Evolutionary conservation across 148 eudicot species (phyloP), one percentile per base, ranked within the genome.

Genomic region (Fallopia convolvulus): DNA sequence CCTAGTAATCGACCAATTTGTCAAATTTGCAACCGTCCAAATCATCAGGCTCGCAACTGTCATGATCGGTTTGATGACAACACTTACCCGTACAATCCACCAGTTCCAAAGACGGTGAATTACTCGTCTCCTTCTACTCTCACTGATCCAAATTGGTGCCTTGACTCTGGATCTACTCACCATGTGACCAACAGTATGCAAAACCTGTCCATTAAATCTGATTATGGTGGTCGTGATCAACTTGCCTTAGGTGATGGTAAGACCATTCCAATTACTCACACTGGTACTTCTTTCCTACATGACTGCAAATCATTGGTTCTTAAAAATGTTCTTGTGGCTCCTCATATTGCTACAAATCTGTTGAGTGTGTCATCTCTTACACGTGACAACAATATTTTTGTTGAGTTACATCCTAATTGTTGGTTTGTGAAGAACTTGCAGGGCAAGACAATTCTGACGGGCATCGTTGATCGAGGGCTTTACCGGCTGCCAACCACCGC

Each of bases 381-480:
- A 1, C 26, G 0, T 0, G 79, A 77, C 17, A 77, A 77, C 17
- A 21, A 65, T 20, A 20, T 58, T 0, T 39, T 76, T 58, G 20
- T 58, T 40, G 70, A 76, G 20, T 76, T 76, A 33, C 73, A 63
- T 9, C 55, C 79, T 44, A 63, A 44, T 26, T 13, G 8, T 65
- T 63, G 72, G 44, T 26, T 77, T 77, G 79, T 77, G 3, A 77
- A 63, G 79, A 10, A 23, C 17, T 7, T 63, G 42, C 26, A 47
- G 58, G 79, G 79, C 41, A 41, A 26, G 48, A 23, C 46, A 0
- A 20, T 77, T 2, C 56, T 77, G 12, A 21, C 2, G 6, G 72
- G 79, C 6, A 4, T 5, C 8, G 41, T 63, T 61, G 40, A 63
- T 0, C 5, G 26, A 2, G 79, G 79, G 0, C 73, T 77, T 0